phyloP scores from a whole-genome alignment of 2,329 filamentous ascomycete species.

The Biscogniauxia sp. region DNA sequence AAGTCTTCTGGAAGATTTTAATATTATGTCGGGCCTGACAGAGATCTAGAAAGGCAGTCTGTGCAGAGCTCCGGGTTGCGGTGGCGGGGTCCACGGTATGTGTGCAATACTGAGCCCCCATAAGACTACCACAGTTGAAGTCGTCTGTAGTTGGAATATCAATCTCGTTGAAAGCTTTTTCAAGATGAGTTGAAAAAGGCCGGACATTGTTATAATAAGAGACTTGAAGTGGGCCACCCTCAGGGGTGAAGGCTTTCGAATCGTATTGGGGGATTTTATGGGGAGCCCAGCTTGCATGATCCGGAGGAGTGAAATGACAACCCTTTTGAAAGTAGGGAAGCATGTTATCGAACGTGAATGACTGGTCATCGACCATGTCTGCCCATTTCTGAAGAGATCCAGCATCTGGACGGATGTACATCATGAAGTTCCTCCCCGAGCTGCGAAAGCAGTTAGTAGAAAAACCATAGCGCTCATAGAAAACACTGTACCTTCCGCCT shows the following conservation, averaged over 20 bases:
- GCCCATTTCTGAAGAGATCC: constrained; percentile 7
- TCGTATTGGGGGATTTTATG: too few species aligned
- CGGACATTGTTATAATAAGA: neutral
- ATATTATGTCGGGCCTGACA: constrained; percentile 6
- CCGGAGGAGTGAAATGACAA: constrained; percentile 1
- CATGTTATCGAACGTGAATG: constrained; percentile 29
- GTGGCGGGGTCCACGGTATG: constrained; percentile 4
- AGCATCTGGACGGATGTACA: constrained; percentile 1
- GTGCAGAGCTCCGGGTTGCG: constrained; percentile 1
- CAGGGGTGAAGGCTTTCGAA: neutral
- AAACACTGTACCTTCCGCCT: constrained; percentile 4
- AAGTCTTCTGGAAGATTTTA: constrained; percentile 2
- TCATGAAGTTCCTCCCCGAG: neutral
- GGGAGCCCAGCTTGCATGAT: too few species aligned
- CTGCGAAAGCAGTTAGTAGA: too few species aligned
- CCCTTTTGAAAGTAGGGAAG: constrained; percentile 10
- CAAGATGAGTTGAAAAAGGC: neutral
- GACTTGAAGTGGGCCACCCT: neutral
- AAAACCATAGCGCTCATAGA: too few species aligned
- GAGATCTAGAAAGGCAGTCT: constrained; percentile 4
- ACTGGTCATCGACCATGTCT: constrained; percentile 5
- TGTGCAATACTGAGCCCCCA: constrained; percentile 1
- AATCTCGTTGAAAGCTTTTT: neutral
- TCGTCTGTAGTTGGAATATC: neutral
- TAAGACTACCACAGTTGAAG: constrained; percentile 6